Conservation (phyloP, 352 stramenopile species). For the Globisporangium iwayamae region DNA sequence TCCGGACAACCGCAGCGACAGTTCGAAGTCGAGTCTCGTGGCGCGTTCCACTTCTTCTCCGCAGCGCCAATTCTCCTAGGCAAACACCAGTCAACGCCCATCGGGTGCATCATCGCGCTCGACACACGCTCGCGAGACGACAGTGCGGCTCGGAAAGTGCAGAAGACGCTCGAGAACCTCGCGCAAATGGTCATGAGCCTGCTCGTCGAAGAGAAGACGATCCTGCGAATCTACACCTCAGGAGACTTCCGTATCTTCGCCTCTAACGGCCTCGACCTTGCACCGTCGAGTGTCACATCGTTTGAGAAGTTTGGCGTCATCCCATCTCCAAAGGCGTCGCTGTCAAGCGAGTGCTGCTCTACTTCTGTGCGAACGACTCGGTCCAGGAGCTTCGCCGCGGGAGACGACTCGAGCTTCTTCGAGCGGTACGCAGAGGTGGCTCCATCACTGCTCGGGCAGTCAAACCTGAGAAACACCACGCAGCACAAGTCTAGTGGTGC, state of each 20-base stretch:
- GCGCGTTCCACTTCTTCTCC: slow-evolving; percentile 60
- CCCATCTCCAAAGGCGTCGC: slow-evolving; percentile 13
- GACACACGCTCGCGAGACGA: slow-evolving; percentile 44
- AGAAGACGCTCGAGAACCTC: slow-evolving; percentile 59
- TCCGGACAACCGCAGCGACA: slow-evolving; percentile 1
- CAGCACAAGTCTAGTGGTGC: not conserved
- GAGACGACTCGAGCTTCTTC: slow-evolving; percentile 10
- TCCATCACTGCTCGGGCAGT: not conserved
- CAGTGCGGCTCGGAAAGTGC: slow-evolving; percentile 33
- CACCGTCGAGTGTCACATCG: slow-evolving; percentile 14
- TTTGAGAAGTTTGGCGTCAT: slow-evolving; percentile 38
- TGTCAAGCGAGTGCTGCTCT: not conserved
- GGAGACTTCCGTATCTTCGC: slow-evolving; percentile 66
- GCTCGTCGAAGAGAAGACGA: slow-evolving; percentile 49
- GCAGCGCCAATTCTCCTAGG: slow-evolving; percentile 40
- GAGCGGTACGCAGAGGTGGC: slow-evolving; percentile 8
- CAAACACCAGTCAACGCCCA: slow-evolving; percentile 14
- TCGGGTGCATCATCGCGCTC: slow-evolving; percentile 62
- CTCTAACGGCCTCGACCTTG: slow-evolving; percentile 27
- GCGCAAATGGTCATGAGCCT: slow-evolving; percentile 59
- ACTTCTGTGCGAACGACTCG: not conserved
- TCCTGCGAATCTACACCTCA: slow-evolving; percentile 55
- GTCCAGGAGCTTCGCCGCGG: slow-evolving; percentile 9
- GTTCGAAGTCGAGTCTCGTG: not conserved
- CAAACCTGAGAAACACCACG: not conserved